Evolutionary conservation across 225 moss, liverwort and hornwort genomes (phyloP).

Genomic region (Asterella californica): DNA sequence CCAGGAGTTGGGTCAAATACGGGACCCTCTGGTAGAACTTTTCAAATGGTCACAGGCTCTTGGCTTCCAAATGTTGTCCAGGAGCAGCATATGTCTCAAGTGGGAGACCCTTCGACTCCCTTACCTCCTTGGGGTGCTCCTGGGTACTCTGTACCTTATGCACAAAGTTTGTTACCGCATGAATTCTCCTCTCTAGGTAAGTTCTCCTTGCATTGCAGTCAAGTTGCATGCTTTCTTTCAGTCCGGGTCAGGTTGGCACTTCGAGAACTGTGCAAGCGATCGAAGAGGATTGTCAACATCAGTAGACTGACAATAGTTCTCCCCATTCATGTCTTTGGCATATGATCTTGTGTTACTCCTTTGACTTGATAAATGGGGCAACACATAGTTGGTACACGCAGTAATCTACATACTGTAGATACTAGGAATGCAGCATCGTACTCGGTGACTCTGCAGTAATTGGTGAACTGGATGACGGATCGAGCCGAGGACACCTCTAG

Average conservation of each 20-base stretch:
- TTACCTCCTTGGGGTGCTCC: constrained; percentile 25
- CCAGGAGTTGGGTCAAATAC: constrained; percentile 23
- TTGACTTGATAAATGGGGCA: no score
- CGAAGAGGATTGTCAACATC: no score
- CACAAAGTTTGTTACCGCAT: constrained; percentile 30
- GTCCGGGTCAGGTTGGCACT: not conserved
- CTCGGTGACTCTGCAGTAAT: not conserved
- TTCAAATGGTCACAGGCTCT: constrained; percentile 21
- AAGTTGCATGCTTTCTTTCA: not conserved
- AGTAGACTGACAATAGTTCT: no score
- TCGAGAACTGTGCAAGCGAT: no score
- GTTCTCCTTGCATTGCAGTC: not conserved
- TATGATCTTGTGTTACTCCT: no score
- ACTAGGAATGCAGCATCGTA: not conserved
- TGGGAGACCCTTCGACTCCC: constrained; percentile 21
- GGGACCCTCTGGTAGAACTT: constrained; percentile 10
- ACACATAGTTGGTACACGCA: no score
- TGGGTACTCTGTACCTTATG: constrained; percentile 30
- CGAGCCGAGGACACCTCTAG: no score
- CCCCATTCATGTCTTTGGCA: no score
- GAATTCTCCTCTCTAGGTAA: constrained; percentile 33
- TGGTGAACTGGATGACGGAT: not conserved
- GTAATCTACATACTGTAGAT: no score
- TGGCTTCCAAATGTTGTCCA: constrained; percentile 26
- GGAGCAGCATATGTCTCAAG: constrained; percentile 22